Evolutionary conservation across 2,329 filamentous ascomycete genomes (phyloP), one percentile per base, ranked within the genome.

Genomic region (Dactylonectria macrodidyma): DNA sequence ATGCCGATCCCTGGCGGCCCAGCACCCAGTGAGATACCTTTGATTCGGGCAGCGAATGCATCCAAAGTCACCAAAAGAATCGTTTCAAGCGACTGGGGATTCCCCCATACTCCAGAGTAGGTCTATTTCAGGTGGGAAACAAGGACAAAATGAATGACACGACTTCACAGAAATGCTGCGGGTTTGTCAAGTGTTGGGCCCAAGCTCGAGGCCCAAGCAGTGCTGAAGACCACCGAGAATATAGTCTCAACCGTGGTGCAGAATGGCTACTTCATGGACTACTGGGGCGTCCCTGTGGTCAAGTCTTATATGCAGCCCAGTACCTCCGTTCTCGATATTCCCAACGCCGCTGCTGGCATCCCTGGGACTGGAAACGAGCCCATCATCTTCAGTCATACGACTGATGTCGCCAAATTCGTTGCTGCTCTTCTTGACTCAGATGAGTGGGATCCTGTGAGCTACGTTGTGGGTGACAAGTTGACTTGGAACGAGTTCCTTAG

Each of bases 381-480:
- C 3, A 78, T 85, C 10, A 75, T 80, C 3, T 84, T 87, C 73
- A 89, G 86, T 0, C 84, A 87, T 70, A 85, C 82, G 1, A 75
- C 75, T 5, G 87, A 89, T 70, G 77, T 89, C 48, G 86, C 82
- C 5, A 80, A 75, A 38, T 88, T 85, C 62, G 79, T 87, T 3
- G 81, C 80, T 8, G 80, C 78, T 7, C 66, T 79, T 3, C 70
- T 88, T 11, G 79, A 81, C 24, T 68, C 83, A 26, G 71, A 80
- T 1, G 78, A 78, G 33, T 88, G 86, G 86, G 81, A 83, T 3
- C 77, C 79, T 33, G 73, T 78, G n/a, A 71, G 78, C 9, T 75
- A 65, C 34, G 65, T 82, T 52, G 71, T 82, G 69, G 83, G 83
- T 0, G 84, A 85, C 62, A 78, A 78, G 51, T 63, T 83, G 19